Evolutionary conservation across 257 asterid genomes (phyloP).

Genomic region (Pogostemon cablin): DNA sequence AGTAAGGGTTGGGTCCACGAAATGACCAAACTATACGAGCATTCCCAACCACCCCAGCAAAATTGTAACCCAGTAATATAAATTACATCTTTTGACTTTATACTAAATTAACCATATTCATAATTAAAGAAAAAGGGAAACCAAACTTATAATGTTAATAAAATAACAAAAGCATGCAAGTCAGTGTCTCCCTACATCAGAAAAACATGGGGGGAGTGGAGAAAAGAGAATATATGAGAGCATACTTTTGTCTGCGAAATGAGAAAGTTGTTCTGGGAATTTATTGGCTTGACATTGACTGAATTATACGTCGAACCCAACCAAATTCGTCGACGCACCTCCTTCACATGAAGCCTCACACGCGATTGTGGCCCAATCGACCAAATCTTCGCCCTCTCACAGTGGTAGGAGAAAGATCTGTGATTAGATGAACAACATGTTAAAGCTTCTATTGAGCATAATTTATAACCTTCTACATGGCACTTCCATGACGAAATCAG

Average conservation of each 20-base stretch:
- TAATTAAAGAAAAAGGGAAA: not conserved
- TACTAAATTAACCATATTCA: too few relatives aligned
- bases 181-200: conserved; percentile 11
- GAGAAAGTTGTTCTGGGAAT: not conserved
- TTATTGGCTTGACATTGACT: conserved; percentile 40
- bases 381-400: conserved; percentile 60
- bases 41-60: too few relatives aligned
- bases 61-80: too few relatives aligned
- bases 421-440: too few relatives aligned
- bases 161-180: not conserved
- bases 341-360: conserved; percentile 47
- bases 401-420: not conserved
- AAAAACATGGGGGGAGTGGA: conserved; percentile 23
- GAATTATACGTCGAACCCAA: conserved; percentile 75
- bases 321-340: conserved; percentile 49
- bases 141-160: too few relatives aligned
- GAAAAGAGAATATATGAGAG: conserved; percentile 24
- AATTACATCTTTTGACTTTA: too few relatives aligned
- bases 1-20: too few relatives aligned
- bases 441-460: too few relatives aligned
- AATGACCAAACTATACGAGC: too few relatives aligned
- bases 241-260: conserved; percentile 24
- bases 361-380: conserved; percentile 82
- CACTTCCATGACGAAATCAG: too few relatives aligned
- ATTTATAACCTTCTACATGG: too few relatives aligned